These are phyloP conservation scores for Bonia amplexicaulis DNA, from an alignment of 176 grass and related monocot genomes.

Conservation along the genomic window DNA sequence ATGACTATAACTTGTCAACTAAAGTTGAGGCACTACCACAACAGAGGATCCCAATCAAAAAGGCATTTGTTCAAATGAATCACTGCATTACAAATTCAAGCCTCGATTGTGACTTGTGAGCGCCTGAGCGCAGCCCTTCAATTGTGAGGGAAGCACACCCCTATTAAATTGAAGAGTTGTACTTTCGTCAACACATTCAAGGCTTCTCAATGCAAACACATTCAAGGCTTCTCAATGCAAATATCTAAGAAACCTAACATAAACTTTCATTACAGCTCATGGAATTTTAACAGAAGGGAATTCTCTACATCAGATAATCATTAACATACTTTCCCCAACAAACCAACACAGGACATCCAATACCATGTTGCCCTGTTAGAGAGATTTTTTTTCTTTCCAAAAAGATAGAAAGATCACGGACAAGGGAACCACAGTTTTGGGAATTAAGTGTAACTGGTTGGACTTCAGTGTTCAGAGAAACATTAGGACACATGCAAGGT, in stretches of 20 bases:
- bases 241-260: neutral
- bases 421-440: neutral
- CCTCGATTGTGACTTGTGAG: neutral
- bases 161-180: neutral
- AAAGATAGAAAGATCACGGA: neutral
- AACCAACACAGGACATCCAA: neutral
- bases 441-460: neutral
- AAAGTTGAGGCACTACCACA: neutral
- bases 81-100: neutral
- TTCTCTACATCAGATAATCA: neutral
- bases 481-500: neutral
- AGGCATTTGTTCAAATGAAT: neutral
- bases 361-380: neutral
- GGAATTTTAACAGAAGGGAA: neutral
- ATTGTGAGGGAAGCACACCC: neutral
- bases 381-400: neutral
- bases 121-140: neutral
- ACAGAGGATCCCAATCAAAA: neutral
- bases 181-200: neutral
- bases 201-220: neutral
- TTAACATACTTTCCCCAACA: neutral
- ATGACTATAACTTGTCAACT: neutral
- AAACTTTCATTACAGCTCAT: neutral
- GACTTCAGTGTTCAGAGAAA: neutral
- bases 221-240: neutral